phyloP scores from a whole-genome alignment of 306 rosid species.

The Fragaria iinumae region DNA sequence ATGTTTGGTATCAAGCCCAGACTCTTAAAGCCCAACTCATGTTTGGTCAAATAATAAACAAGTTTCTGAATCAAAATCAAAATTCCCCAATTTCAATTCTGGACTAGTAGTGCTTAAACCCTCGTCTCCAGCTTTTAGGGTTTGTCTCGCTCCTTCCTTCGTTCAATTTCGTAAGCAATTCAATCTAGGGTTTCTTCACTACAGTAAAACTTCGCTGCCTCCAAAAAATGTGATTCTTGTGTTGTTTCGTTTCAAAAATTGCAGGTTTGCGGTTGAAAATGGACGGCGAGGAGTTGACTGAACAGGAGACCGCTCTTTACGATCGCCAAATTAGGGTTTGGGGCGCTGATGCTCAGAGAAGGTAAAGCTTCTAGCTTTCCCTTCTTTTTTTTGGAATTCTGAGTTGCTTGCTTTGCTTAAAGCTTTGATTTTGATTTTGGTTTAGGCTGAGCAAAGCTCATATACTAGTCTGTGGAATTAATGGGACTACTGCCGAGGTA shows the following conservation, averaged over 20 bases:
- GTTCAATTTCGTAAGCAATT: not conserved
- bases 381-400: not conserved
- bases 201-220: not conserved
- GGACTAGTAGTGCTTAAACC: not conserved
- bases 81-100: not conserved
- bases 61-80: not conserved
- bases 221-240: not conserved
- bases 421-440: conserved; percentile 9
- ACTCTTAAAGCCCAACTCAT: not conserved
- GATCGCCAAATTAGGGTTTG: conserved; percentile 99
- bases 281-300: conserved; percentile 95
- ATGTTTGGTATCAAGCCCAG: not conserved
- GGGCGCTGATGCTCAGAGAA: conserved; percentile 99
- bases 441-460: conserved; percentile 91
- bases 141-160: not conserved
- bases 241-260: not conserved
- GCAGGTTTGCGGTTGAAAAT: conserved; percentile 51
- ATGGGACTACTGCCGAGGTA: conserved; percentile 91
- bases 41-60: not conserved
- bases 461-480: conserved; percentile 78
- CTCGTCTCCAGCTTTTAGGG: conserved; percentile 3
- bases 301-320: conserved; percentile 90
- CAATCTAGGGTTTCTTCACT: not conserved
- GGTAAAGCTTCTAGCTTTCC: conserved; percentile 32
- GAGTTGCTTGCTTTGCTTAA: conserved; percentile 1